Percentiles rank a stretch among this genome's conserved stretches.
phyloP scores from a whole-genome alignment of 2,329 filamentous ascomycete genomes.

The Pseudocercospora fijiensis region DNA sequence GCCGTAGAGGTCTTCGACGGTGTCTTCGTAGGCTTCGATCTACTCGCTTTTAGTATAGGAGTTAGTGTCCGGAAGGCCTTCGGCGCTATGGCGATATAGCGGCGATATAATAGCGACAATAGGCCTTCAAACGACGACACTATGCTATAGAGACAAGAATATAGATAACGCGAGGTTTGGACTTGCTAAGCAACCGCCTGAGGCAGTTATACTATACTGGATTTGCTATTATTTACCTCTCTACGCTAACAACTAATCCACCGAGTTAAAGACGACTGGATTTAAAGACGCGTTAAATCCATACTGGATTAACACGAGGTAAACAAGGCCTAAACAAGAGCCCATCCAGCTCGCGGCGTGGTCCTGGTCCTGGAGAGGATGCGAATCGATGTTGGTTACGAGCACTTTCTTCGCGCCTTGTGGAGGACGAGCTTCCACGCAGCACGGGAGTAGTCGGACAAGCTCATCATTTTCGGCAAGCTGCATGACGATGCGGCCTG shows the following conservation, averaged over 20 bases:
- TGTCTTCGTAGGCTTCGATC: not conserved
- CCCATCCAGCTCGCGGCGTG: not conserved
- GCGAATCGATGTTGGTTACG: constrained; percentile 13
- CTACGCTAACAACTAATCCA: not conserved
- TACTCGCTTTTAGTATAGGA: not conserved
- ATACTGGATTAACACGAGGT: no score
- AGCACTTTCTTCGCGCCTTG: constrained; percentile 7
- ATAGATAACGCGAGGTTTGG: not conserved
- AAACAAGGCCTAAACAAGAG: not conserved
- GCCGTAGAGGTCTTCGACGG: not conserved
- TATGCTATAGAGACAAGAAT: not conserved
- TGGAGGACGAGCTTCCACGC: not conserved
- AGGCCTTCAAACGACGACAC: not conserved
- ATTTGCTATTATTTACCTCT: not conserved
- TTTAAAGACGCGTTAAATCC: not conserved
- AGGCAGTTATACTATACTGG: not conserved
- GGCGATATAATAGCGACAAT: not conserved
- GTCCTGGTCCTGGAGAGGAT: constrained; percentile 5
- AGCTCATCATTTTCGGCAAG: not conserved
- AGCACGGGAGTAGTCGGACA: not conserved
- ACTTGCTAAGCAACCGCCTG: not conserved
- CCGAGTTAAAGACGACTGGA: not conserved
- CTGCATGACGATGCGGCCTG: not conserved
- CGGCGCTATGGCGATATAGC: not conserved
- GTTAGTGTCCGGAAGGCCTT: not conserved